A percentile compares a stretch with the other conserved stretches of the same genome.
phyloP scores from a whole-genome alignment of 331 rosid genomes.

The Pyrus hybrid region DNA sequence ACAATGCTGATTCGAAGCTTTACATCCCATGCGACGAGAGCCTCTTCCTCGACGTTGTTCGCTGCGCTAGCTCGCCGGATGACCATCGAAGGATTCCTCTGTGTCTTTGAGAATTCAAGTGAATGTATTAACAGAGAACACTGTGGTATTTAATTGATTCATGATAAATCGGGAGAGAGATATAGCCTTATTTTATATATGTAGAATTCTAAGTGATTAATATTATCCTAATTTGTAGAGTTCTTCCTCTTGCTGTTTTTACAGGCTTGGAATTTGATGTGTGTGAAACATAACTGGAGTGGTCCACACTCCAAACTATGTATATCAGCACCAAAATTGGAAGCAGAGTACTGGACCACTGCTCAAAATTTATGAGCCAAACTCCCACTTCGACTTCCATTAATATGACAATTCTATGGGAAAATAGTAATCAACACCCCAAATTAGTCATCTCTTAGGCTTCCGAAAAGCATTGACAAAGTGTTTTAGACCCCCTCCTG shows the following conservation, averaged over 20 bases:
- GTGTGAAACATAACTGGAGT: neutral
- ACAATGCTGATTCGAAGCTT: slow-evolving; percentile 53
- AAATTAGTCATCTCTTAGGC: too few species aligned
- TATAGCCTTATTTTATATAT: slow-evolving; percentile 4
- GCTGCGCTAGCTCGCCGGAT: slow-evolving; percentile 36
- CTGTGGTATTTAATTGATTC: slow-evolving; percentile 12
- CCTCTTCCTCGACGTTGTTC: slow-evolving; percentile 55
- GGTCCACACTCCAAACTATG: neutral
- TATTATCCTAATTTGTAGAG: too few species aligned
- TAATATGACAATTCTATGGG: too few species aligned
- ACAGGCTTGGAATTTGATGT: neutral
- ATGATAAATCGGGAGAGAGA: slow-evolving; percentile 9
- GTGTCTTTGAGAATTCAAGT: slow-evolving; percentile 14
- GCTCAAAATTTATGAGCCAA: too few species aligned
- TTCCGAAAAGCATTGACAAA: too few species aligned
- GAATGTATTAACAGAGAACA: slow-evolving; percentile 3
- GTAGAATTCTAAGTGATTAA: slow-evolving; percentile 19
- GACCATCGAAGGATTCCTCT: slow-evolving; percentile 12
- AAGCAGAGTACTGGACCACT: neutral
- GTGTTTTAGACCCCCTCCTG: too few species aligned
- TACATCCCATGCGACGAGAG: slow-evolving; percentile 76
- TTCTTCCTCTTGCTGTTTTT: neutral
- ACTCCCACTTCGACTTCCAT: too few species aligned
- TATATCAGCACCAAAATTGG: neutral
- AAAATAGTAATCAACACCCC: too few species aligned